Base-by-base conservation (phyloP, 306 rosid species). In the Alnus rubra region DNA sequence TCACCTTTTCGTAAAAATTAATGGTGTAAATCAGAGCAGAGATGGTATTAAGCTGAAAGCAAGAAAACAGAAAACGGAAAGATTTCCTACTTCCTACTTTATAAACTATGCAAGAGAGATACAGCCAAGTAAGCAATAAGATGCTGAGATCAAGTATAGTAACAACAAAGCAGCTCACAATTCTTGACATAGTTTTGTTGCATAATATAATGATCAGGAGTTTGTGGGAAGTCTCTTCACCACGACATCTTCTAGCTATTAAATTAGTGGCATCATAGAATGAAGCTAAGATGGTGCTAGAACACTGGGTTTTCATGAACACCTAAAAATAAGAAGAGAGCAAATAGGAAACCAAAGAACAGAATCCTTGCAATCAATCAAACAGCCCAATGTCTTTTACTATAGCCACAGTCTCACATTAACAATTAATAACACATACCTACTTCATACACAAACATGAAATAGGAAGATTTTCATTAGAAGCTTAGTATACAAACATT, bases 381-480 rank as follows among this genome's bases (percentile, higher is more conserved):
- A 59, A 59, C 65, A 59, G 65, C 14, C 33, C 14, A 23, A 59
- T 59, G n/a, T 53, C 33, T 59, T 59, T 59, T 23, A 23, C 28
- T 4, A 19, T 23, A 59, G 37, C 65, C 35, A 35, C 45, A 35
- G 45, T 37, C 44, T 35, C 23, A 64, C 9, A 64, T 15, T 35
- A 64, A 64, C 70, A 35, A 35, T 37, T 16, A 64, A 12, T 14
- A 35, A 64, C 19, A 64, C 47, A 0, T 1, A 23, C 23, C 35
- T 1, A 8, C 9, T 28, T 58, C 64, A 58, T n/a, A 55, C 28
- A 28, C 11, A n/a, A 19, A 28, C 65, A 3, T 9, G 65, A 59
- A 59, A 59, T 59, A 19, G 30, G 60, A 7, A 55, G 2, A 28
- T 79, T 51, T 68, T 54, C 74, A 69, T 55, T 71, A 49, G 52